Base-by-base conservation (phyloP, 208 protist species). In the Borovskyia barvae region DNA sequence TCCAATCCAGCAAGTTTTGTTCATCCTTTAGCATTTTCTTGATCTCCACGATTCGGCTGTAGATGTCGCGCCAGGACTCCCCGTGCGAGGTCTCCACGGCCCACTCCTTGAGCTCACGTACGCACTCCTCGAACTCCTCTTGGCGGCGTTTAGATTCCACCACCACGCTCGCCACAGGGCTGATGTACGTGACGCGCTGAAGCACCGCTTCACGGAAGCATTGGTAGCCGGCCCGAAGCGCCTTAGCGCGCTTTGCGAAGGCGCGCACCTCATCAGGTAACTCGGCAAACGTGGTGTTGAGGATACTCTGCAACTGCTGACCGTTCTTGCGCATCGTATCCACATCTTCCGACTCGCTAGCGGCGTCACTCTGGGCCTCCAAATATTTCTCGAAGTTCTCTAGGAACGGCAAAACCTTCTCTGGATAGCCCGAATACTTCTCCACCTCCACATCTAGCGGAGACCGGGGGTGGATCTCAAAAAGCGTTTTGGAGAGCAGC, bases 61-160 rank as follows among this genome's bases (percentile, higher is more conserved):
- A 82, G 28, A 95, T 85, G 49, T 87, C 74, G 8, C 80, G 64
- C 87, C 86, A 93, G 26, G 84, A 80, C 46, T 90, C 83, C 19
- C 83, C 78, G 9, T 77, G 81, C 29, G 83, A 66, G 19, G 75
- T 65, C 36, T 77, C 71, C 15, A 65, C 51, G n/a, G 80, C 77
- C 88, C 91, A 96, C 36, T 55, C 32, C 56, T 80, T 68, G 37
- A 96, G 74, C 63, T 93, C 86, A 11, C 80, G 77, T 11, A 89
- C 72, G 37, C 77, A 82, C 14, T 72, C 62, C 30, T 86, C 74
- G 48, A 83, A 93, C 63, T 94, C 91, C 37, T 85, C 72, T 48
- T 90, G 82, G 15, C 91, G 80, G 3, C 67, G 82, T 62, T 74
- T 77, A 30, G 83, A 87, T 33, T 82, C 77, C 30, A 72, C 46